Conservation (phyloP, 2,329 filamentous ascomycete genomes). For the Xylariaceae sp. region DNA sequence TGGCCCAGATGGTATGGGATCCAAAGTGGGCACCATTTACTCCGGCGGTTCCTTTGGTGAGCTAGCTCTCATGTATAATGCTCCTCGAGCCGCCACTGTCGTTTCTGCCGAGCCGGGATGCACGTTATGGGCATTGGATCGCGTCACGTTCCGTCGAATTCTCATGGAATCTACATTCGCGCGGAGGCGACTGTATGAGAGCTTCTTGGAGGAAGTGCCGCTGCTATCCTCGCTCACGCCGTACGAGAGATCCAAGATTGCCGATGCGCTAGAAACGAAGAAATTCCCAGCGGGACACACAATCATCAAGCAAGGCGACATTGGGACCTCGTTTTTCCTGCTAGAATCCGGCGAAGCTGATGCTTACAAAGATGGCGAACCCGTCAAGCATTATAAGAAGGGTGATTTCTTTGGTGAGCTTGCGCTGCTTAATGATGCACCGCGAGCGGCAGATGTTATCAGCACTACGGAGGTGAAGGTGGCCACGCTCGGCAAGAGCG, state of each 20-base stretch:
- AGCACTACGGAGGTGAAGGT: slow-evolving; percentile 89
- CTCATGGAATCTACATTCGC: slow-evolving; percentile 98
- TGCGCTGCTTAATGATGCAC: slow-evolving; percentile 89
- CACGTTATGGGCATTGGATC: slow-evolving; percentile 91
- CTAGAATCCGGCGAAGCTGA: slow-evolving; percentile 86
- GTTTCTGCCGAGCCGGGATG: slow-evolving; percentile 77
- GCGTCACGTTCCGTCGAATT: slow-evolving; percentile 94
- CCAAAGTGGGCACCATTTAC: slow-evolving; percentile 78
- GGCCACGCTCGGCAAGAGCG: slow-evolving; percentile 87
- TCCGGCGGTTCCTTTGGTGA: slow-evolving; percentile 95
- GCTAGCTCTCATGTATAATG: slow-evolving; percentile 97
- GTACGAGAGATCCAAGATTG: slow-evolving; percentile 96
- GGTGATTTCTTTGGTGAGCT: slow-evolving; percentile 98
- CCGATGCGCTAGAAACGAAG: slow-evolving; percentile 89
- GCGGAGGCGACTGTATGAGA: slow-evolving; percentile 94
- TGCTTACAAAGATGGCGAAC: slow-evolving; percentile 76
- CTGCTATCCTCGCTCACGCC: slow-evolving; percentile 80
- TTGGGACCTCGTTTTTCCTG: slow-evolving; percentile 88
- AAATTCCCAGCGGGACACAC: slow-evolving; percentile 79
- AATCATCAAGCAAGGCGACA: slow-evolving; percentile 91
- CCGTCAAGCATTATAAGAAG: slow-evolving; percentile 82
- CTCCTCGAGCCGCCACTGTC: slow-evolving; percentile 91
- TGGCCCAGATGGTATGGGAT: slow-evolving; percentile 79
- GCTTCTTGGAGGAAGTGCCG: slow-evolving; percentile 91
- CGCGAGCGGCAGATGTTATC: slow-evolving; percentile 85